Percentiles rank a stretch among this genome's conserved stretches.
These are phyloP conservation scores for Hortaea werneckii DNA, from an alignment of 2,329 filamentous ascomycete species.

Conservation along the genomic window DNA sequence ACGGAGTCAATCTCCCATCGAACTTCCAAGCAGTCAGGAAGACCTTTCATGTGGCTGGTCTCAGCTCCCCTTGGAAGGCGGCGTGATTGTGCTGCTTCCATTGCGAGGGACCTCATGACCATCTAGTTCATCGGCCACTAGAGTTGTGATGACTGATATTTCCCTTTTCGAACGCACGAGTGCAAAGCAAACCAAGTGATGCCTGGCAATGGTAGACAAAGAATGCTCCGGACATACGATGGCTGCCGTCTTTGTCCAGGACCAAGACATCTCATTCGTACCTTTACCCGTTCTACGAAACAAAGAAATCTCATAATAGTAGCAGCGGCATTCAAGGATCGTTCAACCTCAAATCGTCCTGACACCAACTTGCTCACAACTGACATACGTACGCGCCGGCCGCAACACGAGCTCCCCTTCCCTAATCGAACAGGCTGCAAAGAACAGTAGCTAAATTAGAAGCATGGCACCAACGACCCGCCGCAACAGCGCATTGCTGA, in stretches of 20 bases:
- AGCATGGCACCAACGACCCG: slow-evolving; percentile 23
- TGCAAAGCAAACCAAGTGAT: neutral
- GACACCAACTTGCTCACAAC: neutral
- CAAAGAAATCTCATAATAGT: slow-evolving; percentile 3
- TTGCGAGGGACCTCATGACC: too few species aligned
- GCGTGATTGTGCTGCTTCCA: too few species aligned
- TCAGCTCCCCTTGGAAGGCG: too few species aligned
- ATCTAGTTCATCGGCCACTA: too few species aligned
- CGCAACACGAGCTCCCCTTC: too few species aligned
- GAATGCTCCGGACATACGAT: neutral
- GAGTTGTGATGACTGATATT: too few species aligned
- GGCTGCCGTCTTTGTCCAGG: neutral
- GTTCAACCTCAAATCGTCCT: neutral
- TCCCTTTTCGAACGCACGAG: too few species aligned
- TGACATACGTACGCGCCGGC: neutral
- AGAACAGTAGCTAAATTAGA: neutral
- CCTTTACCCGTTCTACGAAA: neutral
- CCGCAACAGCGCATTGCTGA: slow-evolving; percentile 34
- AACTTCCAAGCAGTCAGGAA: too few species aligned
- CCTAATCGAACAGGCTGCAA: neutral
- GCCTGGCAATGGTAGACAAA: neutral
- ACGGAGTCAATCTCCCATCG: too few species aligned
- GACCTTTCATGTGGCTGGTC: too few species aligned
- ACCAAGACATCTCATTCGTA: neutral
- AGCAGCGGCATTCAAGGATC: neutral